Evolutionary conservation across 345 rosid genomes (phyloP).

Genomic region (Erucastrum elatum): DNA sequence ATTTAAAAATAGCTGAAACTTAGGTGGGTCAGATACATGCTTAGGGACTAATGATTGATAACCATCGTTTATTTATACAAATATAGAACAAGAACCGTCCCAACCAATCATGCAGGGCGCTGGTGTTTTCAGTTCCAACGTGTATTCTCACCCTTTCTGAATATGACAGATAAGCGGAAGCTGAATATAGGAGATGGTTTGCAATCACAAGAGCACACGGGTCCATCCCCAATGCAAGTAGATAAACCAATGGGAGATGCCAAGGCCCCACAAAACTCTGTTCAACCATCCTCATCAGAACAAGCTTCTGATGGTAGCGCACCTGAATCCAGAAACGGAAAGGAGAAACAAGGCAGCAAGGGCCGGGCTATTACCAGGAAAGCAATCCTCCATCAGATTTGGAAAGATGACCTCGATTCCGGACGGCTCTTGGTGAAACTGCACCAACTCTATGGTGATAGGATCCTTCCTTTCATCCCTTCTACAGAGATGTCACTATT

Average conservation of each 20-base stretch:
- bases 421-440: slow-evolving; percentile 63
- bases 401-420: slow-evolving; percentile 80
- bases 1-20: not conserved
- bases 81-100: not conserved
- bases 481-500: slow-evolving; percentile 75
- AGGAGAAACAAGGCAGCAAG: slow-evolving; percentile 31
- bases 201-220: not conserved
- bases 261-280: slow-evolving; percentile 45
- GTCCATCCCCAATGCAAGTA: slow-evolving; percentile 44
- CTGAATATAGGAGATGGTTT: slow-evolving; percentile 37
- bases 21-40: slow-evolving; percentile 2
- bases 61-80: not conserved
- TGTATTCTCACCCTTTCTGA: not conserved
- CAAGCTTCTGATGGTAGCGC: slow-evolving; percentile 36
- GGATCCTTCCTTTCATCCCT: slow-evolving; percentile 72
- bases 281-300: slow-evolving; percentile 45
- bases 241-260: slow-evolving; percentile 36
- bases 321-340: slow-evolving; percentile 33
- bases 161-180: slow-evolving; percentile 59
- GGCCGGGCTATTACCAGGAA: slow-evolving; percentile 42
- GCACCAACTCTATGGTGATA: slow-evolving; percentile 73
- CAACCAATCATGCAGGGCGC: not conserved
- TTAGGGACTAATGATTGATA: not conserved
- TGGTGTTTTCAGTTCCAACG: not conserved
- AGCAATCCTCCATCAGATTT: slow-evolving; percentile 59